Evolutionary conservation across 1,139 yeast genomes (phyloP).

Genomic region (Diutina pseudorugosa): DNA sequence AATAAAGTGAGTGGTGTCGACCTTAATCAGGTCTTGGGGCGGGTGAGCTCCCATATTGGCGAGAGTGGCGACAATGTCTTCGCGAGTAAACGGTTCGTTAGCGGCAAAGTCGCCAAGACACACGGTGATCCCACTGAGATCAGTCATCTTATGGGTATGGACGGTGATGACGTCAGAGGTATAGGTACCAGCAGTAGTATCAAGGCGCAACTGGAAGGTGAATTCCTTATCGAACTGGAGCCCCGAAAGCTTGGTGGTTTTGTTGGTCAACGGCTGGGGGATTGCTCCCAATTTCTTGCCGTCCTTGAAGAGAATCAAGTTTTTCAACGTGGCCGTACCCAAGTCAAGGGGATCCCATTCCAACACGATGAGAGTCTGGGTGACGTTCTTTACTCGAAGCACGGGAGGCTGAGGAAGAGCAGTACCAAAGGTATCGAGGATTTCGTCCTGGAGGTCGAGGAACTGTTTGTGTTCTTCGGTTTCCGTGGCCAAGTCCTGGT

Average conservation of each 20-base stretch:
- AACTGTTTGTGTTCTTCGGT: conserved; percentile 46
- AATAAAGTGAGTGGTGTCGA: conserved; percentile 90
- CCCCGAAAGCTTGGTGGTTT: conserved; percentile 83
- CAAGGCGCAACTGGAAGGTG: conserved; percentile 66
- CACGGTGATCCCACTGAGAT: conserved; percentile 82
- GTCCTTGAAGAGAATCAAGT: conserved; percentile 69
- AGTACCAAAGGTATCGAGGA: conserved; percentile 60
- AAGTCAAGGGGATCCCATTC: conserved; percentile 85
- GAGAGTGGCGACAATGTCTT: conserved; percentile 56
- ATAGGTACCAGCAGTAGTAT: conserved; percentile 82
- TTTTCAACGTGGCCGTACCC: conserved; percentile 74
- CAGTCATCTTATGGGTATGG: conserved; percentile 93
- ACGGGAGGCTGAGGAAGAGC: conserved; percentile 62
- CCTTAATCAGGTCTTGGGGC: conserved; percentile 57
- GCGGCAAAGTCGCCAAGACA: conserved; percentile 75
- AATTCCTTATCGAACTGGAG: conserved; percentile 78
- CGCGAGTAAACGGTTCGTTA: conserved; percentile 41
- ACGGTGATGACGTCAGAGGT: conserved; percentile 57
- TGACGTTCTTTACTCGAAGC: conserved; percentile 62
- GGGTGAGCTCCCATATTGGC: conserved; percentile 72
- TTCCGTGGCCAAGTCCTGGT: conserved; percentile 67
- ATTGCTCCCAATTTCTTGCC: conserved; percentile 71
- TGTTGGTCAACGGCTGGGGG: conserved; percentile 71
- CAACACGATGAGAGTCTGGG: conserved; percentile 89
- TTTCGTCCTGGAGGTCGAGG: conserved; percentile 57